Base-by-base conservation (phyloP, 805 yeast genomes). In the Lachancea meyersii region DNA sequence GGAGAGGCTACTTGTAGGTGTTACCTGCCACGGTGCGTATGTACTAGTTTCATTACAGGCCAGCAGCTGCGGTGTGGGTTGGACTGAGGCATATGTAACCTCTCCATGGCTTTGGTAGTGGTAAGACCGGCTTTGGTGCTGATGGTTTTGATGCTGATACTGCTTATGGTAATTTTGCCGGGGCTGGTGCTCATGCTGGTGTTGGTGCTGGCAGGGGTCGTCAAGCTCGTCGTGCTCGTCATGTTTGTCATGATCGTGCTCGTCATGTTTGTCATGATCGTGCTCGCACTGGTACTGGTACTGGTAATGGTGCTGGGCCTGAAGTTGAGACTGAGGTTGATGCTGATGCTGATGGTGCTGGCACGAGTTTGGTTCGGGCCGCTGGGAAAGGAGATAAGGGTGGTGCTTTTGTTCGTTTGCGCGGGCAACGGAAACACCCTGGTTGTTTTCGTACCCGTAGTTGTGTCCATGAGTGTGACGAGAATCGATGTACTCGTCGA, bases 1-100 rank as follows among this genome's bases (percentile, higher is more conserved):
- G 10, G 37, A 32, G 4, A 31, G 19, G 31, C 42, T 39, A 31
- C 42, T 39, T 6, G 19, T 17, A 9, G 42, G 37, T 13, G 42
- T 39, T 9, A 31, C 30, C 37, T 39, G 42, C 37, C 42, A 39
- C 10, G 42, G 31, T 13, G 22, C 31, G 14, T 22, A 34, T 11
- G 18, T 18, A 5, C 19, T 34, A 21, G 37, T 3, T 4, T 22
- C 37, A 23, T n/a, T 14, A 11, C 19, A 17, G 13, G 28, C 5
- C 4, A 34, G 19, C 24, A 10, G 22, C 14, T 18, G 22, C 5
- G 5, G 35, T 18, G 24, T 4, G 35, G 11, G 7, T 11, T 17
- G 14, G 35, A n/a, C 10, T 11, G 32, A 7, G n/a, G 31, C 31
- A n/a, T 11, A n/a, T 17, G 32, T 8, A 5, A 30, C 6, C 4